These are phyloP conservation scores for Phytophthora pseudosyringae DNA, from an alignment of 352 stramenopile species.

Conservation along the genomic window DNA sequence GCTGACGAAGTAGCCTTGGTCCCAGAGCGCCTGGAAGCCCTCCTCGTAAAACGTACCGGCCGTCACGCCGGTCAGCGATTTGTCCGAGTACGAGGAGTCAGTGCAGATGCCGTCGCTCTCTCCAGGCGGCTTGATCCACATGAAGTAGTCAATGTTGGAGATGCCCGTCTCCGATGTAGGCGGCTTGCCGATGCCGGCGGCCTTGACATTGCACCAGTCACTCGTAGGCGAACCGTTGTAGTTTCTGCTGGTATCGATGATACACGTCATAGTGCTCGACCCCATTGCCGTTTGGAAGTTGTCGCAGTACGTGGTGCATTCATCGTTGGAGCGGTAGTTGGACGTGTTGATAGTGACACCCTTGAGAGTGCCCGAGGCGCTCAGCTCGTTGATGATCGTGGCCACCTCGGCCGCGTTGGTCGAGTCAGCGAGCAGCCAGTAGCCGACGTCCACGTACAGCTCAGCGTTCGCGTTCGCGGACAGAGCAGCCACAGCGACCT, in stretches of 20 bases:
- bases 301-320: conserved; percentile 54
- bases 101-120: conserved; percentile 71
- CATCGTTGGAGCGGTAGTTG: conserved; percentile 63
- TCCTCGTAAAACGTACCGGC: conserved; percentile 67
- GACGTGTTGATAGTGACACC: conserved; percentile 77
- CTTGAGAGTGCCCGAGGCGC: conserved; percentile 46
- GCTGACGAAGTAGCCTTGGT: conserved; percentile 76
- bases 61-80: conserved; percentile 42
- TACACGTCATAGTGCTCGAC: conserved; percentile 52
- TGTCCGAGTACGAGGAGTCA: conserved; percentile 38
- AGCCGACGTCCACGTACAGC: conserved; percentile 71
- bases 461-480: conserved; percentile 62
- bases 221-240: conserved; percentile 40
- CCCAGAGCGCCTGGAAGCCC: conserved; percentile 61
- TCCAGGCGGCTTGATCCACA: conserved; percentile 73
- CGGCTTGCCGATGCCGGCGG: conserved; percentile 60
- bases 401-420: conserved; percentile 38
- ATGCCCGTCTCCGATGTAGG: conserved; percentile 56
- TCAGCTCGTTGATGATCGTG: conserved; percentile 54
- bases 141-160: conserved; percentile 65
- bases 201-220: conserved; percentile 79
- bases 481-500: conserved; percentile 53
- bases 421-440: conserved; percentile 55
- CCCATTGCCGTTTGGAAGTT: conserved; percentile 61
- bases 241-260: conserved; percentile 76